Percentiles rank a stretch among this genome's conserved stretches.
Conservation (phyloP, 2,329 filamentous ascomycete genomes). For the Aspergillus fijiensis region DNA sequence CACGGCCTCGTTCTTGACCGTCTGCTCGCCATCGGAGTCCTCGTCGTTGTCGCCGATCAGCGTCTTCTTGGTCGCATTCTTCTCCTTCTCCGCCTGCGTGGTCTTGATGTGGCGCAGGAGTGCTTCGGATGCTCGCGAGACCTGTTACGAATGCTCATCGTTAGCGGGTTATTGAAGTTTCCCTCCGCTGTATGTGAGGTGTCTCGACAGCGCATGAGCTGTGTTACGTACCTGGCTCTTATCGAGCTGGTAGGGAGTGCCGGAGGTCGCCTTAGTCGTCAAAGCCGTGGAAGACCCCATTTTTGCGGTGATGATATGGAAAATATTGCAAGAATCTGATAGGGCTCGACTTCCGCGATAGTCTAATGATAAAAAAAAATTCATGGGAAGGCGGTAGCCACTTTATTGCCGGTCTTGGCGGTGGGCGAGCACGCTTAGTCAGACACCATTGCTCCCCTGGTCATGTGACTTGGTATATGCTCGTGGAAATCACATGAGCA, state of each 20-base stretch:
- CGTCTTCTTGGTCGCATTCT: conserved; percentile 52
- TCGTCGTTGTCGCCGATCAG: conserved; percentile 52
- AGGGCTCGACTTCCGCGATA: conserved; percentile 29
- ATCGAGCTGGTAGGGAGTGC: conserved; percentile 50
- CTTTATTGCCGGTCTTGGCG: conserved; percentile 34
- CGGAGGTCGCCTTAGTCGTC: conserved; percentile 42
- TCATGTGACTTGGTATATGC: neutral
- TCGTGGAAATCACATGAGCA: neutral
- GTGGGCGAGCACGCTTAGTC: neutral
- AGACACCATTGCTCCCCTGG: neutral
- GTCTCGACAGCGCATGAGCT: neutral
- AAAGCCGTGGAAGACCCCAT: conserved; percentile 45
- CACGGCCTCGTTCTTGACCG: conserved; percentile 53
- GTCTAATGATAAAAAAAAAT: conserved; percentile 34
- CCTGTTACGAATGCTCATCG: conserved; percentile 39
- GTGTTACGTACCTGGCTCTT: conserved; percentile 43
- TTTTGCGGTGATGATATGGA: conserved; percentile 20
- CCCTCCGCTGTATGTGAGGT: no score
- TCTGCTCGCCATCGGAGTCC: conserved; percentile 48
- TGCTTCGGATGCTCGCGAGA: conserved; percentile 59
- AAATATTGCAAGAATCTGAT: conserved; percentile 22
- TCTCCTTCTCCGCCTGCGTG: conserved; percentile 49
- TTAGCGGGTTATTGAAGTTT: no score
- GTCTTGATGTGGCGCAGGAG: conserved; percentile 59
- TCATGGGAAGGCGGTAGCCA: conserved; percentile 38